A percentile compares a stretch with the other conserved stretches of the same genome.
Conservation (phyloP, 768 basidiomycete species). For the Pleurotus ostreatus region DNA sequence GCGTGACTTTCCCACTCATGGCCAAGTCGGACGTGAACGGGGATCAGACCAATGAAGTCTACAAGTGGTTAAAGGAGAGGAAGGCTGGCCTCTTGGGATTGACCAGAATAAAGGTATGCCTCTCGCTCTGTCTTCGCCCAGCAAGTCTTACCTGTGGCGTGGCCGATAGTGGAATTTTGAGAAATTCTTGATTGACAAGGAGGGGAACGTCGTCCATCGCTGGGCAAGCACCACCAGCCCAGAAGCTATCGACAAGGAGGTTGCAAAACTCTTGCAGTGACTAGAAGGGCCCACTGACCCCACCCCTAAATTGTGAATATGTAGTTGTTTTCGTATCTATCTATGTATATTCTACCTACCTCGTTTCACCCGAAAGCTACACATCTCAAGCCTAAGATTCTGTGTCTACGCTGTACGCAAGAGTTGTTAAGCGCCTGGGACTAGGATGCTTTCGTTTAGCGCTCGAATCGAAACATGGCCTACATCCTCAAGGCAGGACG, state of each 20-base stretch:
- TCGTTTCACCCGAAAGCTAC: too few relatives aligned
- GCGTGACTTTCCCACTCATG: conserved; percentile 88
- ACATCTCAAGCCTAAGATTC: too few relatives aligned
- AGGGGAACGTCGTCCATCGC: conserved; percentile 69
- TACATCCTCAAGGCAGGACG: not conserved
- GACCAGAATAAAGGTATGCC: conserved; percentile 66
- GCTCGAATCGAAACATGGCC: not conserved
- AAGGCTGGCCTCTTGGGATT: conserved; percentile 72
- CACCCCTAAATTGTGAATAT: not conserved
- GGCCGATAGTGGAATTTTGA: conserved; percentile 80
- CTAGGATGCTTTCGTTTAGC: not conserved
- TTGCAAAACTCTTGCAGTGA: conserved; percentile 54
- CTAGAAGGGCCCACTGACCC: not conserved
- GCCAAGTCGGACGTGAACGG: conserved; percentile 95
- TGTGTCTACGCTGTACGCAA: too few relatives aligned
- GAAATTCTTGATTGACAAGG: conserved; percentile 79
- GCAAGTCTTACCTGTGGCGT: not conserved
- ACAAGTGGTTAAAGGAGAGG: conserved; percentile 78
- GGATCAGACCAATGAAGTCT: conserved; percentile 76
- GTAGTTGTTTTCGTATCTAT: not conserved
- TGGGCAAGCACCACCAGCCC: conserved; percentile 80
- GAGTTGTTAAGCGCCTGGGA: not conserved
- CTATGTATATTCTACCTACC: too few relatives aligned
- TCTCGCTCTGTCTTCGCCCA: not conserved
- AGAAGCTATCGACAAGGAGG: conserved; percentile 53